Evolutionary conservation across 1,284 basidiomycete species (phyloP).

Genomic region (Trametes hirsuta): DNA sequence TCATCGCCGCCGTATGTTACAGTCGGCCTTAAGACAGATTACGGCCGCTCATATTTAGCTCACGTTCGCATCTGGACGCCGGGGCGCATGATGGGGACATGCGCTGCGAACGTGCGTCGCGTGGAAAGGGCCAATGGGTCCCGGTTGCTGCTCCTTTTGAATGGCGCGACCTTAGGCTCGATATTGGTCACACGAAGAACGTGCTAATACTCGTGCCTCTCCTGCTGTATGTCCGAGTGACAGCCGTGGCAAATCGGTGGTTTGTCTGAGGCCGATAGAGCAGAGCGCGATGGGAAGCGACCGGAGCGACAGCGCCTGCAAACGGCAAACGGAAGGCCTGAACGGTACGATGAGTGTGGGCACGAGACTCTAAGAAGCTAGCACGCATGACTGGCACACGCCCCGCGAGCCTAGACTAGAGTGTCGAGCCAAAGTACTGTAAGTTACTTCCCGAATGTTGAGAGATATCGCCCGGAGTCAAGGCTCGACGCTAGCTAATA

Average conservation of each 20-base stretch:
- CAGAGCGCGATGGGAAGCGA: too few species aligned
- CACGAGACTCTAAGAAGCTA: too few species aligned
- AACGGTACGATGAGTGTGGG: too few species aligned
- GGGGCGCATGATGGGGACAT: conserved; percentile 5
- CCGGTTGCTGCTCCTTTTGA: neutral
- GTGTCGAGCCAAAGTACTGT: too few species aligned
- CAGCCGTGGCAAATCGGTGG: too few species aligned
- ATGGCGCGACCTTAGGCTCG: neutral
- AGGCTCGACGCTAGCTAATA: too few species aligned
- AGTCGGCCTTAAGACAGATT: conserved; percentile 5
- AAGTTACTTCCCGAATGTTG: too few species aligned
- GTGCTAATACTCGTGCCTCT: neutral
- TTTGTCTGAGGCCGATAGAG: too few species aligned
- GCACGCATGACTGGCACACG: neutral
- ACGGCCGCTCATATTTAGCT: conserved; percentile 7
- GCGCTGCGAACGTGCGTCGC: conserved; percentile 23
- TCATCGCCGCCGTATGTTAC: conserved; percentile 5
- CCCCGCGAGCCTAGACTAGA: neutral
- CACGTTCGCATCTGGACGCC: conserved; percentile 5
- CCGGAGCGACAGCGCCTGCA: too few species aligned
- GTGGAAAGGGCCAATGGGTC: conserved; percentile 1
- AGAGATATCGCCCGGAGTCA: too few species aligned
- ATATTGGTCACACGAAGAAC: neutral
- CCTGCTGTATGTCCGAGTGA: too few species aligned
- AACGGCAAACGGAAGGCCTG: too few species aligned